A percentile compares a stretch with the other conserved stretches of the same genome.
These are phyloP conservation scores for Adansonia gregorii DNA, from an alignment of 441 rosid species.

Conservation along the genomic window DNA sequence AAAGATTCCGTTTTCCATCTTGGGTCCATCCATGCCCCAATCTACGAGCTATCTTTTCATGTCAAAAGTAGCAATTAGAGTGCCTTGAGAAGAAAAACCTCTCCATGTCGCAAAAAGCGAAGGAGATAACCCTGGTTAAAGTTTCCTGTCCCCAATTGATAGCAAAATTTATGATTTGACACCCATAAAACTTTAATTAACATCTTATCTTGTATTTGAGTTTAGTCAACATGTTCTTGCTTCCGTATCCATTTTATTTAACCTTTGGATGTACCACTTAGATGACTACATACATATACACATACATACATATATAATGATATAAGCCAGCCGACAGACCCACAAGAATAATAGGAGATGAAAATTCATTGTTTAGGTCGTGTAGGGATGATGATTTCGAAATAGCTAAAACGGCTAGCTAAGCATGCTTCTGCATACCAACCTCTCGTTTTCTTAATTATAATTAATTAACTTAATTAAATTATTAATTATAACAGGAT, in stretches of 20 bases:
- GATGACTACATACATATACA: no score
- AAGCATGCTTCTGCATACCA: not conserved
- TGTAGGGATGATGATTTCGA: not conserved
- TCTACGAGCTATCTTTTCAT: conserved; percentile 24
- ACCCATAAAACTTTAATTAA: conserved; percentile 18
- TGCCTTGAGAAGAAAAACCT: conserved; percentile 48
- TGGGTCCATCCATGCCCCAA: conserved; percentile 37
- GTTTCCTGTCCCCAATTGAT: conserved; percentile 37
- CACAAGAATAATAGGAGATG: not conserved
- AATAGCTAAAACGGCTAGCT: not conserved
- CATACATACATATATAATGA: no score
- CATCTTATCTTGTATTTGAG: not conserved
- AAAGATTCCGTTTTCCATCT: conserved; percentile 38
- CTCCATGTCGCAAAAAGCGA: conserved; percentile 31
- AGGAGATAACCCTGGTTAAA: conserved; percentile 29
- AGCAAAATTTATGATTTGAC: conserved; percentile 42
- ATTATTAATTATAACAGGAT: not conserved
- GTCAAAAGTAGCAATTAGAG: conserved; percentile 56
- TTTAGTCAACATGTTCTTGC: conserved; percentile 15
- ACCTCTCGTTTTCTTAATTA: not conserved
- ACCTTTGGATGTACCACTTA: no score
- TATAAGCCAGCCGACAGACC: not conserved
- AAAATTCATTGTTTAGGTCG: not conserved
- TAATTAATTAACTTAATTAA: no score
- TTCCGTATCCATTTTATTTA: no score